Evolutionary conservation across 2,329 filamentous ascomycete genomes (phyloP), one percentile per base, ranked within the genome.

Genomic region (Paecilomyces niveus): DNA sequence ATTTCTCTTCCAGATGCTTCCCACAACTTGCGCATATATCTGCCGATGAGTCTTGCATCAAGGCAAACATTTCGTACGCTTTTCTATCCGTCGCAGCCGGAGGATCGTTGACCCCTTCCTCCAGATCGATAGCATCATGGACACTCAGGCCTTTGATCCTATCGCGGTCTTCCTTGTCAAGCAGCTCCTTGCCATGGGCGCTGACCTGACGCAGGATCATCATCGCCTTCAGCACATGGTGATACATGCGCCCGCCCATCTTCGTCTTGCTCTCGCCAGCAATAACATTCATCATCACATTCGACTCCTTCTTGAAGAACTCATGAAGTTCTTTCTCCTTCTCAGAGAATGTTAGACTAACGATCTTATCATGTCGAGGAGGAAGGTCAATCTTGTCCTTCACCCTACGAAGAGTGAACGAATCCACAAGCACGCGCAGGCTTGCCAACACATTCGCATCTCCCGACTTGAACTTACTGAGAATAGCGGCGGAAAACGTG

Each of bases 331-430:
- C 80, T 24, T 82, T 83, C 75, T 99, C 94, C 13, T 89, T 83
- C 2, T 82, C 78, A 8, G 84, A 87, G 70, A 97, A 97, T 1
- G 89, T 79, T 3, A 99, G 84, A 61, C 79, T 83, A 5, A 93
- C 79, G 9, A 92, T 82, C 10, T 87, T 78, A 68, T 97, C 93
- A 10, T 83, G 81, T 18, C 91, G 85, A 22, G 82, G 80, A 1
- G 91, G 90, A 1, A 99, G 79, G 66, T 95, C 82, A 60, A 97
- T 92, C 73, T 88, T 92, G 72, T 97, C 91, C 73, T 97, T 97
- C 33, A 94, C 81, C 22, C 94, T 89, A 26, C 94, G 88, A 9
- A 99, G 80, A 0, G 94, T 97, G 64, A 99, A 89, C n/a, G 90
- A 94, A 69, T 96, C 90, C 8, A 99, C 92, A 0, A 99, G 83